These are phyloP conservation scores for Xylaria sp. DNA, from an alignment of 2,329 filamentous ascomycete species.

Conservation along the genomic window DNA sequence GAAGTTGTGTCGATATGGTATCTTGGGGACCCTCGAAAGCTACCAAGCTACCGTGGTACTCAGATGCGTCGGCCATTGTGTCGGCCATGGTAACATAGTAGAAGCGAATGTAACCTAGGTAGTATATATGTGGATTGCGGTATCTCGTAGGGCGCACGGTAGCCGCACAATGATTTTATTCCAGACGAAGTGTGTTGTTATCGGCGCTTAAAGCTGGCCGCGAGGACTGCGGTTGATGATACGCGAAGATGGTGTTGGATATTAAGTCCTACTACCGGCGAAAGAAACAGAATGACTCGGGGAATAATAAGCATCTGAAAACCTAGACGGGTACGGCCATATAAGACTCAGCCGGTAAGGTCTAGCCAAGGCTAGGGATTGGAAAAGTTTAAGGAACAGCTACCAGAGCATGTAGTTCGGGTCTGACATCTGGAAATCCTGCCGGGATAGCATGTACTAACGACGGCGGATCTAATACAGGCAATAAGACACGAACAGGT, in stretches of 20 bases:
- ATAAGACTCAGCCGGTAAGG: slow-evolving; percentile 8
- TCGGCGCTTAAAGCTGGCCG: not conserved
- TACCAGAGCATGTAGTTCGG: slow-evolving; percentile 2
- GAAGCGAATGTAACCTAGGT: slow-evolving; percentile 4
- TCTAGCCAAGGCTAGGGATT: slow-evolving; percentile 10
- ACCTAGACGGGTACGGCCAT: not conserved
- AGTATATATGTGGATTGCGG: slow-evolving; percentile 1
- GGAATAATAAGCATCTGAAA: slow-evolving; percentile 1
- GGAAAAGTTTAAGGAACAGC: slow-evolving; percentile 16
- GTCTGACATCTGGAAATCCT: slow-evolving; percentile 8
- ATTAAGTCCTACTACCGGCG: not conserved
- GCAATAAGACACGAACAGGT: slow-evolving; percentile 20
- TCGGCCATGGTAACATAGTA: slow-evolving; percentile 28
- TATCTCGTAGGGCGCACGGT: slow-evolving; percentile 4
- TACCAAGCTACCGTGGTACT: slow-evolving; percentile 63
- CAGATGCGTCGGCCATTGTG: slow-evolving; percentile 45
- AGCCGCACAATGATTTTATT: not conserved
- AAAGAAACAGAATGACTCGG: not conserved
- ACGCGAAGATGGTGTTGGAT: slow-evolving; percentile 3
- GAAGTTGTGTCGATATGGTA: slow-evolving; percentile 67
- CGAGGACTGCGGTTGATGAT: not conserved
- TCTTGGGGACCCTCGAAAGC: slow-evolving; percentile 69
- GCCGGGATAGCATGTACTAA: slow-evolving; percentile 3
- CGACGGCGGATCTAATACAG: slow-evolving; percentile 12
- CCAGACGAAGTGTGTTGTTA: slow-evolving; percentile 5